A percentile compares a stretch with the other conserved stretches of the same genome.
These are phyloP conservation scores for Mycena kentingensis DNA, from an alignment of 768 basidiomycete species.

Conservation along the genomic window DNA sequence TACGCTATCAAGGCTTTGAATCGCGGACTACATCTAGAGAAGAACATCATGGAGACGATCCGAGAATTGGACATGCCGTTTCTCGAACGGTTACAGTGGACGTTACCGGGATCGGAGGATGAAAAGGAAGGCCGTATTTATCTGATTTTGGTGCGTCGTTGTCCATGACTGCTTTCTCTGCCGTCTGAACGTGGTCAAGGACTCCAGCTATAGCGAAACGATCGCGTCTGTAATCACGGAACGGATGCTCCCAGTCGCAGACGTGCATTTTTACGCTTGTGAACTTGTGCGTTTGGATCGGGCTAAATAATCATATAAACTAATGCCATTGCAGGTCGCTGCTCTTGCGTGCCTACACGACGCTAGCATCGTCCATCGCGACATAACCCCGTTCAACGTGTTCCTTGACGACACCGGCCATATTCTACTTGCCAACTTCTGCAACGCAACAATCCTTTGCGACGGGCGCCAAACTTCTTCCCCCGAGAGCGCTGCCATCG, in stretches of 20 bases:
- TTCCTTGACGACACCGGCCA: slow-evolving; percentile 34
- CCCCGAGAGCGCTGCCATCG: slow-evolving; percentile 12
- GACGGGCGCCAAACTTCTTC: not conserved
- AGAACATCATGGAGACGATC: slow-evolving; percentile 13
- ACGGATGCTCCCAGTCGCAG: slow-evolving; percentile 22
- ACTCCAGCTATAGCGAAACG: slow-evolving; percentile 25
- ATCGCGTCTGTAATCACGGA: slow-evolving; percentile 18
- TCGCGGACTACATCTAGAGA: slow-evolving; percentile 2
- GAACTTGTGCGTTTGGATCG: slow-evolving; percentile 31
- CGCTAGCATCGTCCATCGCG: slow-evolving; percentile 35
- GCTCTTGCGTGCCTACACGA: slow-evolving; percentile 31
- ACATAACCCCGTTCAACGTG: slow-evolving; percentile 33
- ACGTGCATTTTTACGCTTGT: slow-evolving; percentile 30
- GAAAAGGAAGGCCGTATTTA: slow-evolving; percentile 33
- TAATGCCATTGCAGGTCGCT: slow-evolving; percentile 26
- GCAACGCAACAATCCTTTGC: slow-evolving; percentile 23
- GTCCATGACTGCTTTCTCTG: not conserved
- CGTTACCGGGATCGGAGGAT: slow-evolving; percentile 24
- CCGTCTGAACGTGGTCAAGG: slow-evolving; percentile 16
- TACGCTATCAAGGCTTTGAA: slow-evolving; percentile 17
- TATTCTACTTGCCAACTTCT: slow-evolving; percentile 35
- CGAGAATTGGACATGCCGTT: slow-evolving; percentile 27
- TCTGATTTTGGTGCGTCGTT: slow-evolving; percentile 30
- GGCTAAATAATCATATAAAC: not conserved
- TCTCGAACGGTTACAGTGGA: slow-evolving; percentile 31